A percentile compares a stretch with the other conserved stretches of the same genome.
phyloP scores from a whole-genome alignment of 1,139 yeast species.

The Candida anutae region DNA sequence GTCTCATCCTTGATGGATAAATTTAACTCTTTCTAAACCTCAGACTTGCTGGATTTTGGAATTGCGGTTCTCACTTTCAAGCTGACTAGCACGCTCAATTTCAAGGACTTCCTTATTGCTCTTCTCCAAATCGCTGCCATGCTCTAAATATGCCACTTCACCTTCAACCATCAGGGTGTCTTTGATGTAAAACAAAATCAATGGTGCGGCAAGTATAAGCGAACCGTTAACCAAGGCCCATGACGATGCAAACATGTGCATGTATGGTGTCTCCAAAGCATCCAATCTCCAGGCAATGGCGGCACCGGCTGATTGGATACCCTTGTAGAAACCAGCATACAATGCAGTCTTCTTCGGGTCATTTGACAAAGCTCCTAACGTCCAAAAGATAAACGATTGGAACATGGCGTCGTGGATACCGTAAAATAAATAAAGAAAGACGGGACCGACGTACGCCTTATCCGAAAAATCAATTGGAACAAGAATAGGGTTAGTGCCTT shows the following conservation, averaged over 20 bases:
- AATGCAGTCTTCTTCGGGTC: conserved; percentile 49
- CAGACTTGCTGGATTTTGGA: too few relatives aligned
- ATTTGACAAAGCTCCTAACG: conserved; percentile 51
- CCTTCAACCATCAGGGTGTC: conserved; percentile 40
- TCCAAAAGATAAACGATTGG: conserved; percentile 51
- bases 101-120: too few relatives aligned
- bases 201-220: conserved; percentile 21
- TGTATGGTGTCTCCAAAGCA: conserved; percentile 32
- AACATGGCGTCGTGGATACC: conserved; percentile 52
- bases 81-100: too few relatives aligned
- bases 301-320: conserved; percentile 57
- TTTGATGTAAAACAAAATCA: conserved; percentile 32
- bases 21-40: too few relatives aligned
- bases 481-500: conserved; percentile 6
- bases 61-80: too few relatives aligned
- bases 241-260: conserved; percentile 41
- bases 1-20: too few relatives aligned
- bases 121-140: too few relatives aligned
- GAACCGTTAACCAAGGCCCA: conserved; percentile 53
- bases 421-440: conserved; percentile 54
- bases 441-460: conserved; percentile 45
- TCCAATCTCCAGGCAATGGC: conserved; percentile 58
- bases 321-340: conserved; percentile 57
- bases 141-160: too few relatives aligned
- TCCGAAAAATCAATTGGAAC: conserved; percentile 39